phyloP scores from a whole-genome alignment of 176 grass and related monocot genomes.

The Oryza meridionalis region DNA sequence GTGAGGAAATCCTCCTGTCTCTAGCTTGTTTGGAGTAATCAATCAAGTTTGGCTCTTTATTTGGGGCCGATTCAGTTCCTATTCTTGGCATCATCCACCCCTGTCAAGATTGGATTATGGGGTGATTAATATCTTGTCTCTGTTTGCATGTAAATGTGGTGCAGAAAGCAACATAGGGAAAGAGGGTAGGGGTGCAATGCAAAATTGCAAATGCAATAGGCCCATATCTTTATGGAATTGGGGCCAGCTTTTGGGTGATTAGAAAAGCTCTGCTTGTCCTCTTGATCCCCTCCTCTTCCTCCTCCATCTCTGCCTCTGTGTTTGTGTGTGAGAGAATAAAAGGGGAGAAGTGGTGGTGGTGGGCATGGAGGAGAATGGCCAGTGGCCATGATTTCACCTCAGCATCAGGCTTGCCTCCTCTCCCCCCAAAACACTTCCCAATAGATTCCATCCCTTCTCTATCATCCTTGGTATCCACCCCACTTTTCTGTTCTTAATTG shows the following conservation, averaged over 20 bases:
- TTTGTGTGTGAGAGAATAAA: slow-evolving; percentile 19
- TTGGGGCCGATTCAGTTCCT: slow-evolving; percentile 39
- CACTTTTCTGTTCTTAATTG: slow-evolving; percentile 54
- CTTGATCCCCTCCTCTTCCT: slow-evolving; percentile 3
- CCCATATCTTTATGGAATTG: slow-evolving; percentile 47
- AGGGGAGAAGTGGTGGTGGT: background rate
- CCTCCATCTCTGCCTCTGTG: slow-evolving; percentile 15
- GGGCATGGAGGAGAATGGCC: slow-evolving; percentile 27
- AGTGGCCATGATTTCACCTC: slow-evolving; percentile 49
- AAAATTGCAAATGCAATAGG: background rate
- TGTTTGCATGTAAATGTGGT: slow-evolving; percentile 44
- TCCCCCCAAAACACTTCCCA: slow-evolving; percentile 46
- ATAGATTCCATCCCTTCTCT: slow-evolving; percentile 68
- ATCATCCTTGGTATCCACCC: slow-evolving; percentile 56
- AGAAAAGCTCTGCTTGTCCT: slow-evolving; percentile 47
- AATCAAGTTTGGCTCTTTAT: slow-evolving; percentile 32
- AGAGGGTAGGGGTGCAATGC: background rate
- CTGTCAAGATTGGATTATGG: slow-evolving; percentile 51
- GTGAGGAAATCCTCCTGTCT: background rate
- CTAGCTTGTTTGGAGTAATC: slow-evolving; percentile 26
- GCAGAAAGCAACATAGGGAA: slow-evolving; percentile 55
- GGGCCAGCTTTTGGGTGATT: slow-evolving; percentile 45
- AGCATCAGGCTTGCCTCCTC: slow-evolving; percentile 8
- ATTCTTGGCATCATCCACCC: slow-evolving; percentile 46
- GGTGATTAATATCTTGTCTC: slow-evolving; percentile 48